Percentiles rank a stretch among this genome's conserved stretches.
These are phyloP conservation scores for Noccaea caerulescens DNA, from an alignment of 345 rosid species.

Conservation along the genomic window DNA sequence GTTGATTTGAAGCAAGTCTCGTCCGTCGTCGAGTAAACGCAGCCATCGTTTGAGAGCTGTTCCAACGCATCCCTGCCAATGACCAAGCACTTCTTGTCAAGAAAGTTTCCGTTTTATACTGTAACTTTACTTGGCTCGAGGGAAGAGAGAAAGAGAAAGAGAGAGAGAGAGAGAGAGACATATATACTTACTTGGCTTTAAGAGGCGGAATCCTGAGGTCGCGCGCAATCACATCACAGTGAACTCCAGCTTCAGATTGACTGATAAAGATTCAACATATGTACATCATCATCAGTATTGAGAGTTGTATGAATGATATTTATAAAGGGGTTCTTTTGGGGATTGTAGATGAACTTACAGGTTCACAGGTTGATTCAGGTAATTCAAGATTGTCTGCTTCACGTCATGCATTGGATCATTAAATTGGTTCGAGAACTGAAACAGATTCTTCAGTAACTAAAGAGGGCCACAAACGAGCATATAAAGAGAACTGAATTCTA, in stretches of 20 bases:
- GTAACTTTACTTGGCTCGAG: neutral
- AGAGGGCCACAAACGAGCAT: neutral
- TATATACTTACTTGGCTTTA: constrained; percentile 72
- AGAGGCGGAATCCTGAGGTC: constrained; percentile 60
- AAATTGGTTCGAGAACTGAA: constrained; percentile 54
- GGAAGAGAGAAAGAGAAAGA: neutral
- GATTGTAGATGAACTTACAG: constrained; percentile 59
- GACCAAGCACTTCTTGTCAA: constrained; percentile 21
- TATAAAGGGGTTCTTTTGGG: neutral
- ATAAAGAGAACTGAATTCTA: neutral
- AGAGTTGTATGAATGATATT: constrained; percentile 12
- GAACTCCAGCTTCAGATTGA: constrained; percentile 63
- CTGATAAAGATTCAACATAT: constrained; percentile 46
- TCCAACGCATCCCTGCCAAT: constrained; percentile 71
- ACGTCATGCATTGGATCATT: constrained; percentile 48
- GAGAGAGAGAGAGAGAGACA: constrained; percentile 30
- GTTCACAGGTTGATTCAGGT: constrained; percentile 62
- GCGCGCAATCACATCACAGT: constrained; percentile 56
- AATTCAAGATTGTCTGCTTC: constrained; percentile 55
- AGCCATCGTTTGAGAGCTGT: constrained; percentile 60
- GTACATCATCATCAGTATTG: neutral
- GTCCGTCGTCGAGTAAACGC: constrained; percentile 65
- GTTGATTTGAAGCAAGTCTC: constrained; percentile 75
- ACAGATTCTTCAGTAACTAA: constrained; percentile 20
- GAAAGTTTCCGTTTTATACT: neutral